Evolutionary conservation across 495 filamentous ascomycete genomes (phyloP), one percentile per base, ranked within the genome.

Genomic region (Thermothielavioides terrestris): DNA sequence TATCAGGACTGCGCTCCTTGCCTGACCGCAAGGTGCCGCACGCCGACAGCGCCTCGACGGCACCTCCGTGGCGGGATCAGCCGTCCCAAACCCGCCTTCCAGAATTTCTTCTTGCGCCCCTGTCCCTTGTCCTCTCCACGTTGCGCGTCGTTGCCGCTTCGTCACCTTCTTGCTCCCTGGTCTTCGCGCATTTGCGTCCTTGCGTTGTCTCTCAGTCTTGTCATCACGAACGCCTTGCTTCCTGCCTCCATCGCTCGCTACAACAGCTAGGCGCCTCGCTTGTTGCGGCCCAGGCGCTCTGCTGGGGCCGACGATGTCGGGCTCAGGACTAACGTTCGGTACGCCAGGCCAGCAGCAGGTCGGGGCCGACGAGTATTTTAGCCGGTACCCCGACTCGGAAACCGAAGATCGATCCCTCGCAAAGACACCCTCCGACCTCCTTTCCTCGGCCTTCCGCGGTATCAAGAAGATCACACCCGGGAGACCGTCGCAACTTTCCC

Each of bases 381-480:
- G 50, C 45, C 64, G 59, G 22, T 59, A 59, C 51, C 61, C 63
- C 45, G 66, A 71, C 34, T 64, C 65, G 11, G 66, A 73, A 28
- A 15, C 56, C 32, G 71, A 74, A 34, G 71, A 72, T 12, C 63
- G 58, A 42, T 54, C 59, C 5, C 58, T 61, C 10, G 52, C 59
- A 23, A 68, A 57, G 54, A 68, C 66, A 11, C 61, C 64, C 35
- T 66, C 64, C 55, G 72, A 73, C 5, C 53, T 78, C 47, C 46
- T 77, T 11, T 66, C 66, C 15, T 73, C 73, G 46, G 74, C 74
- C 49, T 73, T 75, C 52, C 68, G 70, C 32, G 70, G 71, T 38
- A 65, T 77, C 32, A 75, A 64, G 54, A 78, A 68, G 57, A 65
- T 75, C 22, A 67, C 67, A 7, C 68, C 69, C 3, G 62, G 62